These are phyloP conservation scores for Nakaseomyces sp. DNA, from an alignment of 1,139 yeast species.

Conservation along the genomic window DNA sequence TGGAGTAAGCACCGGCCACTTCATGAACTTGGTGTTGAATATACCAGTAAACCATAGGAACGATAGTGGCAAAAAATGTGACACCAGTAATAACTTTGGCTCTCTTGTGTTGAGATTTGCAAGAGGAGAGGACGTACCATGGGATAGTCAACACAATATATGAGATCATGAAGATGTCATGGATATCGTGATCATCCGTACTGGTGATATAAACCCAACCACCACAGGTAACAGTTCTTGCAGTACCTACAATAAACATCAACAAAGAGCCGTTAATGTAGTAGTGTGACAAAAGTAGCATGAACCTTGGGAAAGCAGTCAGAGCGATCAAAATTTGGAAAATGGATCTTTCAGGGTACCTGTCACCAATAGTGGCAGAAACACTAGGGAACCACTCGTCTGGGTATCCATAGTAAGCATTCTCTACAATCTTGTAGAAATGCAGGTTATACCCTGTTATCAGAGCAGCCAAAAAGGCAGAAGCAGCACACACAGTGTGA, in stretches of 20 bases:
- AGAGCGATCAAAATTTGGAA: constrained; percentile 76
- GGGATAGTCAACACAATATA: constrained; percentile 86
- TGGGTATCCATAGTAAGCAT: constrained; percentile 82
- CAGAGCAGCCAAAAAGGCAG: constrained; percentile 70
- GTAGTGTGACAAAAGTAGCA: constrained; percentile 57
- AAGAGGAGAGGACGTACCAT: constrained; percentile 65
- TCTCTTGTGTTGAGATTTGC: constrained; percentile 43
- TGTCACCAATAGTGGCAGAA: constrained; percentile 91
- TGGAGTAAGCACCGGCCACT: constrained; percentile 88
- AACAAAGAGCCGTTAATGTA: constrained; percentile 25
- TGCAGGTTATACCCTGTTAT: constrained; percentile 65
- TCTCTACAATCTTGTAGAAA: constrained; percentile 77
- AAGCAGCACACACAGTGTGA: constrained; percentile 60
- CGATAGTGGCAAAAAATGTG: constrained; percentile 58
- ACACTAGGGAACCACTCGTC: constrained; percentile 99
- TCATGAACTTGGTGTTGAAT: constrained; percentile 87
- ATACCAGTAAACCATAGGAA: constrained; percentile 82
- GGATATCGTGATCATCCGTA: constrained; percentile 94
- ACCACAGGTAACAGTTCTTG: constrained; percentile 90
- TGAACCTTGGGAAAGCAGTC: constrained; percentile 80
- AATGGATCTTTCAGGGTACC: constrained; percentile 90
- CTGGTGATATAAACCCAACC: constrained; percentile 98
- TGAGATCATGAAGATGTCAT: constrained; percentile 88
- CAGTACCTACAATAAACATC: constrained; percentile 45
- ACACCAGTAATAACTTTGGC: constrained; percentile 48